Base-by-base conservation (phyloP, 306 rosid species). In the Gastrolobium villosum region DNA sequence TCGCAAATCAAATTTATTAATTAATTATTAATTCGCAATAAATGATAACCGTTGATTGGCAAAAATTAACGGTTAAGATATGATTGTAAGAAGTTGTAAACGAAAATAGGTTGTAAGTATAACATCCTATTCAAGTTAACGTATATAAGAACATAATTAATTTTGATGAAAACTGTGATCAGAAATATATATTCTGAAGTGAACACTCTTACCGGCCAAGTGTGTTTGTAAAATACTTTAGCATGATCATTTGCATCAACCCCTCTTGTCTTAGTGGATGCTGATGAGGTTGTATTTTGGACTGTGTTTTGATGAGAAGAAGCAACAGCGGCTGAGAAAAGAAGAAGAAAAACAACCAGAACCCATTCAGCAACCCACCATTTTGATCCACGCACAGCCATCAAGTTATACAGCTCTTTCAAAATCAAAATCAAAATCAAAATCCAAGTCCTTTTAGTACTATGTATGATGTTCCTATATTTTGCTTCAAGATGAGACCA, bases 161-260 rank as follows among this genome's bases (percentile, higher is more conserved):
- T 20, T 32, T 32, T 71, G 36, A 68, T 32, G 45, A 46, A 34
- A 69, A 13, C 11, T 30, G 2, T 14, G n/a, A 39, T 20, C 59
- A 15, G 2, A 52, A 1, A 39, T 39, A 60, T 48, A n/a, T n/a
- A n/a, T n/a, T 65, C 4, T 41, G 30, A 56, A 59, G 6, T 8
- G 32, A 30, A 52, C 40, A 14, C 37, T 77, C 86, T 83, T 80
- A 93, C 97, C 87, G 97, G 97, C 97, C 98, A 93, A 5, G 79
- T 87, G 72, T 89, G 98, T 45, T 81, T 63, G 81, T 85, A 85
- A 32, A 76, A 84, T 35, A 82, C 91, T 66, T 65, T 77, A 79
- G 14, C 81, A 54, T 90, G 54, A 43, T 28, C 5, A 5, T 59
- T 48, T 37, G 32, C 44, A 48, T 61, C 68, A 61, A 70, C 67